phyloP scores from a whole-genome alignment of 306 rosid species.

The Ziziphus jujuba region DNA sequence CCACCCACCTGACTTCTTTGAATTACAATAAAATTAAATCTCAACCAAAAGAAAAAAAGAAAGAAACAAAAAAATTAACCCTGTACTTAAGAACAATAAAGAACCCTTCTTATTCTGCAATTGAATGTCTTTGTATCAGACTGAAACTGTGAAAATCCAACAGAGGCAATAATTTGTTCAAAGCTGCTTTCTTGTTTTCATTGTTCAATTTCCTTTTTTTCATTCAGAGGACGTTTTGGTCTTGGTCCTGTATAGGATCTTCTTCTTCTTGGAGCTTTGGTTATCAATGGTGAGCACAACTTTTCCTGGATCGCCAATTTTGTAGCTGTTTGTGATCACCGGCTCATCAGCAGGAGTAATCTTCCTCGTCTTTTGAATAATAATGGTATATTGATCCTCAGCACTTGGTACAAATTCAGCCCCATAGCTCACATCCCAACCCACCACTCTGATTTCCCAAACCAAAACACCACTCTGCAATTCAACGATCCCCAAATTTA shows the following conservation, averaged over 20 bases:
- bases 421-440: constrained; percentile 86
- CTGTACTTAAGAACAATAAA: constrained; percentile 27
- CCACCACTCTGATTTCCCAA: constrained; percentile 85
- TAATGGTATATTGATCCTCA: constrained; percentile 81
- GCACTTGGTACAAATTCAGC: constrained; percentile 78
- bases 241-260: constrained; percentile 89
- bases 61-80: constrained; percentile 14
- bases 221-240: constrained; percentile 56
- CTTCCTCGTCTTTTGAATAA: constrained; percentile 75
- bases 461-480: constrained; percentile 53
- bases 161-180: constrained; percentile 6
- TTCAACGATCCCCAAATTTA: not conserved
- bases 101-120: constrained; percentile 25
- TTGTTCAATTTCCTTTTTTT: not conserved
- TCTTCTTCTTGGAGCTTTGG: constrained; percentile 92
- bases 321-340: constrained; percentile 60
- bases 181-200: not conserved
- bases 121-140: constrained; percentile 9
- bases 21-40: constrained; percentile 24
- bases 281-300: constrained; percentile 79
- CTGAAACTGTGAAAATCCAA: constrained; percentile 6
- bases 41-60: constrained; percentile 26
- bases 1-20: constrained; percentile 21
- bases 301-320: constrained; percentile 71
- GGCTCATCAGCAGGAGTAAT: constrained; percentile 63